phyloP scores from a whole-genome alignment of 768 basidiomycete species.

The Xerocomellus chrysenteron region DNA sequence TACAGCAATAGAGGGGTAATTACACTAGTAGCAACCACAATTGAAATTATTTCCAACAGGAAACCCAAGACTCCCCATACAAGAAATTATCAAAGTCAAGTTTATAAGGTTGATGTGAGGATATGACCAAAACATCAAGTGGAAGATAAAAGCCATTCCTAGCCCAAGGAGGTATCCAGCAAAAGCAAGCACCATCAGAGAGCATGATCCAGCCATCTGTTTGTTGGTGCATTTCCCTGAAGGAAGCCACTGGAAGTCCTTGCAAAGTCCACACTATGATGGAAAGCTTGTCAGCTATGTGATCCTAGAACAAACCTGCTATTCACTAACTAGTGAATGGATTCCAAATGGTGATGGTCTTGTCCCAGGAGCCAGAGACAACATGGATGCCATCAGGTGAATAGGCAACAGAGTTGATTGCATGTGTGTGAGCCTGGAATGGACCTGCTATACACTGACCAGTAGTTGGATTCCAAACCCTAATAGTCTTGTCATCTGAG shows the following conservation, averaged over 20 bases:
- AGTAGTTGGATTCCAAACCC: no score
- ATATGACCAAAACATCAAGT: slow-evolving; percentile 5
- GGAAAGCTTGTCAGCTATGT: neutral
- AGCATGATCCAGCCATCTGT: slow-evolving; percentile 12
- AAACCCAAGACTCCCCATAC: slow-evolving; percentile 11
- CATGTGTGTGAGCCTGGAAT: no score
- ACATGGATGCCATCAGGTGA: no score
- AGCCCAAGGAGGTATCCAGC: slow-evolving; percentile 13
- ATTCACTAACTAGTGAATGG: no score
- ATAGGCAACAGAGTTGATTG: no score
- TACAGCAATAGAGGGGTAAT: no score
- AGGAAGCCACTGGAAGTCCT: neutral
- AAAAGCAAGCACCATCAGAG: neutral
- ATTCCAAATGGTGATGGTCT: no score
- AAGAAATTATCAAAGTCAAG: no score
- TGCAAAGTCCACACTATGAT: neutral
- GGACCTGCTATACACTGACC: no score
- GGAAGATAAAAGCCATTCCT: slow-evolving; percentile 14
- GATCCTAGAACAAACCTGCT: no score
- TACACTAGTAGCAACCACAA: neutral
- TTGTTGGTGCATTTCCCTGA: neutral
- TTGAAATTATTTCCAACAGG: slow-evolving; percentile 10
- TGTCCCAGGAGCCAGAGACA: no score
- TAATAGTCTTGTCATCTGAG: no score
- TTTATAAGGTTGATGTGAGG: neutral